Evolutionary conservation across 2,329 filamentous ascomycete species (phyloP), one percentile per base, ranked within the genome.

Genomic region (Penicillium occitanis): DNA sequence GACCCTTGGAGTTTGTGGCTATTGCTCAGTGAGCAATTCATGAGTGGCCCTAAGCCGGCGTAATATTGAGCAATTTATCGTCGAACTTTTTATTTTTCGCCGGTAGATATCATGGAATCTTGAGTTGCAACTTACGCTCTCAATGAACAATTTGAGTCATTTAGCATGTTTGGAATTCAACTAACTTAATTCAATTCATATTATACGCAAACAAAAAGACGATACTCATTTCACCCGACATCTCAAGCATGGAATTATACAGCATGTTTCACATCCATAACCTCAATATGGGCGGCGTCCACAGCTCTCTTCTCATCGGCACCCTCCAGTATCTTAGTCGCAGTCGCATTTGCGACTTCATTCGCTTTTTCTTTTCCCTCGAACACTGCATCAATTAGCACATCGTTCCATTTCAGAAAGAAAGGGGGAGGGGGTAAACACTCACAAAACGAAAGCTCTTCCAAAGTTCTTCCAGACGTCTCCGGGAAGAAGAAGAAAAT

Each of bases 401-500:
- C 25, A 53, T 22, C 19, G 5, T 5, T 4, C 25, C 5, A 14
- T 19, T 19, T 22, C n/a, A 25, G 19, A 25, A 50, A 50, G 19
- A 22, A 48, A 7, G 40, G 40, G 40, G 11, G 7, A 19, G 11
- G 3, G 11, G 3, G 3, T 6, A 40, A 25, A 42, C 66, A 73
- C 77, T 75, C 72, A 80, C 77, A 72, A 74, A 83, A 82, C 11
- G 81, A 78, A 67, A 83, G 69, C 64, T 83, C 81, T 70, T 83
- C 80, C 28, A 83, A 72, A 0, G 80, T 82, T 8, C 77, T 69
- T 35, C 75, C 71, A 60, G 73, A 67, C 30, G 80, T 80, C 68
- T 83, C 81, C 0, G 81, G 82, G 70, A 80, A 83, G 66, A 83
- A 73, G 66, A 81, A 80, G 67, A 74, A 83, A 55, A 83, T 77